Percentiles rank a stretch among this genome's conserved stretches.
phyloP scores from a whole-genome alignment of 2,329 filamentous ascomycete species.

The Ilyonectria sp. region DNA sequence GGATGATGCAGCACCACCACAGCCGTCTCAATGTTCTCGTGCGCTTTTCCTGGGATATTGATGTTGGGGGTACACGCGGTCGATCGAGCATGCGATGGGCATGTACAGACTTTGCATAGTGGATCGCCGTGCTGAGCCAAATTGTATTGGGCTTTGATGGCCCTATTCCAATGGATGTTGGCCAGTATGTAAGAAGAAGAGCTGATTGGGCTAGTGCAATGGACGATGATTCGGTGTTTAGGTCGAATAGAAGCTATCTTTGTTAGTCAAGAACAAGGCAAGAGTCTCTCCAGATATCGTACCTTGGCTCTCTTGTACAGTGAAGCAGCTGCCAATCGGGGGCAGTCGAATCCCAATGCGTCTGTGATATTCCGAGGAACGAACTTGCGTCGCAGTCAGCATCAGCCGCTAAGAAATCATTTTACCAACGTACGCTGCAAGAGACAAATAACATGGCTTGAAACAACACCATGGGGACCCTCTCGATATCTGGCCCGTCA shows the following conservation, averaged over 20 bases:
- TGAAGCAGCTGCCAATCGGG: slow-evolving; percentile 36
- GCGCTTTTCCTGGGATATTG: slow-evolving; percentile 19
- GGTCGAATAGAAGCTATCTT: slow-evolving; percentile 38
- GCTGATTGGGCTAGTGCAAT: slow-evolving; percentile 39
- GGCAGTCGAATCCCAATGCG: slow-evolving; percentile 35
- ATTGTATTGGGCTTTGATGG: slow-evolving; percentile 34
- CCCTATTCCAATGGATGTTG: slow-evolving; percentile 33
- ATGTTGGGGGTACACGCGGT: neutral
- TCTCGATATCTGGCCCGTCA: neutral
- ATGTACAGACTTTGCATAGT: slow-evolving; percentile 33
- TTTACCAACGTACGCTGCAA: slow-evolving; percentile 37
- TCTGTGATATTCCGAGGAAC: neutral
- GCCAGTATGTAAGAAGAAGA: slow-evolving; percentile 39
- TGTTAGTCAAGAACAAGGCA: neutral
- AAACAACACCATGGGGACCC: slow-evolving; percentile 32
- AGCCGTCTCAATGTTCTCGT: slow-evolving; percentile 32
- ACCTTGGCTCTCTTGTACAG: slow-evolving; percentile 44
- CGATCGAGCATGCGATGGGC: slow-evolving; percentile 24
- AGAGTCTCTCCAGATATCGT: neutral
- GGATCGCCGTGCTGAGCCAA: slow-evolving; percentile 36
- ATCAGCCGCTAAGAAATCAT: neutral
- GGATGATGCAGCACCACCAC: slow-evolving; percentile 42
- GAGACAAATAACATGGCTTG: slow-evolving; percentile 43
- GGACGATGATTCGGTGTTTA: slow-evolving; percentile 37
- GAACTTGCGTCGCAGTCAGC: neutral